Evolutionary conservation across 257 asterid genomes (phyloP).

Genomic region (Verbascum thapsus): DNA sequence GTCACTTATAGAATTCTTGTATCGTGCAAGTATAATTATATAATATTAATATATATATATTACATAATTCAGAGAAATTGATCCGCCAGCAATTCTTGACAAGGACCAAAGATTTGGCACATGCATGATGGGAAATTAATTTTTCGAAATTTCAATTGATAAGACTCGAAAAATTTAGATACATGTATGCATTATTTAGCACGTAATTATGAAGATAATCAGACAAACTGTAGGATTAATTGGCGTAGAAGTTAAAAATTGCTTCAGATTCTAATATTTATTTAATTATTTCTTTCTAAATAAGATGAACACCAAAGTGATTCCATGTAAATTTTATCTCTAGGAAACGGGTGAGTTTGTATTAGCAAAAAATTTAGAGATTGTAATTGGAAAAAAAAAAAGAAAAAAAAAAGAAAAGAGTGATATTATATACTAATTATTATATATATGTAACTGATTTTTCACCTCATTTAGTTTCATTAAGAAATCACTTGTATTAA

Average conservation of each 20-base stretch:
- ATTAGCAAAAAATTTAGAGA: too few relatives aligned
- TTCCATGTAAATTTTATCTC: too few relatives aligned
- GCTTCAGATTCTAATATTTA: too few relatives aligned
- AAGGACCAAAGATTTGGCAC: conserved; percentile 24
- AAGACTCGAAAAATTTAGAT: conserved; percentile 17
- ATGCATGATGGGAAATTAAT: conserved; percentile 18
- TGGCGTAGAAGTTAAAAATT: too few relatives aligned
- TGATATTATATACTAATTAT: too few relatives aligned
- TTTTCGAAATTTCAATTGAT: conserved; percentile 19
- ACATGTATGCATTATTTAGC: not conserved
- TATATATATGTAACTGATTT: too few relatives aligned
- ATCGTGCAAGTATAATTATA: conserved; percentile 12
- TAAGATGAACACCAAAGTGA: too few relatives aligned
- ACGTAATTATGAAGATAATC: not conserved
- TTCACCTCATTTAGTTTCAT: too few relatives aligned
- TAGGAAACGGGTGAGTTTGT: not conserved
- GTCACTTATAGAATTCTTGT: conserved; percentile 9
- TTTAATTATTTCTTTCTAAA: too few relatives aligned
- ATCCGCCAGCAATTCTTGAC: conserved; percentile 40
- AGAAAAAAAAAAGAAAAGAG: too few relatives aligned
- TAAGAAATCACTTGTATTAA: too few relatives aligned
- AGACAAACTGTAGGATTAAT: too few relatives aligned
- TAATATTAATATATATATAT: not conserved
- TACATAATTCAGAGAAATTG: conserved; percentile 13
- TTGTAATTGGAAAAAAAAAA: not conserved